Conservation (phyloP, 2,329 filamentous ascomycete species). For the Hypoxylon sp. region DNA sequence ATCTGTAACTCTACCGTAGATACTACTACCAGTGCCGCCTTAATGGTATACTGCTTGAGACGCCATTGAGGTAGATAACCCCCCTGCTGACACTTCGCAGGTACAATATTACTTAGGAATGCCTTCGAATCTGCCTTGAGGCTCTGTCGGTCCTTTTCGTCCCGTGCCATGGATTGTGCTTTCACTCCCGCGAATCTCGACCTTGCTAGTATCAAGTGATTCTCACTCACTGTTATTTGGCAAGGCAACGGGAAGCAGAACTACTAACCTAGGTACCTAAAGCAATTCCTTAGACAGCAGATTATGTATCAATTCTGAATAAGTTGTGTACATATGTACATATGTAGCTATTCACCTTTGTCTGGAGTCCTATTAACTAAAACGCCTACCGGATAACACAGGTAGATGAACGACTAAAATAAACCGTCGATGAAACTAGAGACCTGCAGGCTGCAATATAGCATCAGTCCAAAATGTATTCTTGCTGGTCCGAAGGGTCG, state of each 20-base stretch:
- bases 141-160: constrained; percentile 15
- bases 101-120: not conserved
- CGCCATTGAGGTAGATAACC: too few relatives aligned
- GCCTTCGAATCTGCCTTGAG: constrained; percentile 30
- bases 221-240: not conserved
- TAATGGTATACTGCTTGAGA: not conserved
- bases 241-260: not conserved
- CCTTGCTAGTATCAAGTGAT: not conserved
- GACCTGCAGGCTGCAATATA: not conserved
- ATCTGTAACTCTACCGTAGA: constrained; percentile 1
- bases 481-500: not conserved
- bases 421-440: not conserved
- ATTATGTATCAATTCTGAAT: not conserved
- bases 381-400: not conserved
- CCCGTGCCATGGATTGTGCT: not conserved
- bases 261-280: too few relatives aligned
- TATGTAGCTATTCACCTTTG: not conserved
- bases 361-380: not conserved
- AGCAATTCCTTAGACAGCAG: not conserved
- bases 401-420: not conserved
- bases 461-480: not conserved
- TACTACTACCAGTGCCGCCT: constrained; percentile 1
- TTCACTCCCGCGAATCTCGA: not conserved
- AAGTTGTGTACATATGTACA: not conserved
- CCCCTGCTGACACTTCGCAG: not conserved